These are phyloP conservation scores for Aspergillus melleus DNA, from an alignment of 2,329 filamentous ascomycete genomes.

Conservation along the genomic window DNA sequence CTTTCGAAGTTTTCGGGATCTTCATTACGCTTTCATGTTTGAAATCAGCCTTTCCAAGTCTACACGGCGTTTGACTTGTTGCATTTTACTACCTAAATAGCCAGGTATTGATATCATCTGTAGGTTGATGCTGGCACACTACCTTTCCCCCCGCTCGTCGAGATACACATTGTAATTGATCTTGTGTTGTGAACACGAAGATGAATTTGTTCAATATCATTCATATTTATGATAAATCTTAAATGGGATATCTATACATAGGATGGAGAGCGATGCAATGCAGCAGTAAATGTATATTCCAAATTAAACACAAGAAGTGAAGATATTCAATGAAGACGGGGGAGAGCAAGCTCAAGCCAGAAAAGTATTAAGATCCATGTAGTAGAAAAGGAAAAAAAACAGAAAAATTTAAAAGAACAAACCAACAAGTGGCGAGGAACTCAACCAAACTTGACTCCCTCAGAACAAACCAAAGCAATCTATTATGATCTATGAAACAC, in stretches of 20 bases:
- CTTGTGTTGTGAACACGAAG: background rate
- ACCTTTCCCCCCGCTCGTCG: background rate
- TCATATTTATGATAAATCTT: background rate
- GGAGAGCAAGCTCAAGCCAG: background rate
- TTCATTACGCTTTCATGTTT: background rate
- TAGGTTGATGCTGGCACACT: background rate
- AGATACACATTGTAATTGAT: background rate
- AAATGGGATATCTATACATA: background rate
- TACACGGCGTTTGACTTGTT: background rate
- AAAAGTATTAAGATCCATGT: background rate
- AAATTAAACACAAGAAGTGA: background rate
- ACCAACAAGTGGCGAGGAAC: no score
- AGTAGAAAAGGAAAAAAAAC: background rate
- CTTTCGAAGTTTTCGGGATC: no score
- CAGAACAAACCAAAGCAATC: background rate
- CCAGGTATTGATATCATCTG: background rate
- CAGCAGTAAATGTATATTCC: background rate
- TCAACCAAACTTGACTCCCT: background rate
- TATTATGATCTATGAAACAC: no score
- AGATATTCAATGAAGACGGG: background rate
- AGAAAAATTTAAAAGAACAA: background rate
- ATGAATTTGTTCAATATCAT: background rate
- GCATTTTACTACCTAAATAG: background rate
- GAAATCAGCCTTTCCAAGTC: background rate
- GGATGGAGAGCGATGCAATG: background rate